Evolutionary conservation across 1,284 basidiomycete genomes (phyloP), one percentile per base, ranked within the genome.

Genomic region (Puccinia hordei): DNA sequence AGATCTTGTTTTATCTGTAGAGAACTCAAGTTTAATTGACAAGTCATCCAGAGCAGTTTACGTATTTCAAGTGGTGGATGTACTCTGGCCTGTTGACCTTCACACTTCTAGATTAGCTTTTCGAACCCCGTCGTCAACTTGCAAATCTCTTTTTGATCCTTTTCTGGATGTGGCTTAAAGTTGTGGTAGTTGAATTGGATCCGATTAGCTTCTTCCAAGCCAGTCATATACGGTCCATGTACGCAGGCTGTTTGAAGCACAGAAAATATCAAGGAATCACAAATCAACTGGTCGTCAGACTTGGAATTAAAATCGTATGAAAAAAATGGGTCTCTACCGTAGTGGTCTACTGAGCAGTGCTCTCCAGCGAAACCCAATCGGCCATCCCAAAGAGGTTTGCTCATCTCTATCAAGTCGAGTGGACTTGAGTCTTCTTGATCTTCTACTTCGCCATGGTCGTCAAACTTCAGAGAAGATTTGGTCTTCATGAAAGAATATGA

Each of bases 301-400:
- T 13, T 44, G 13, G 17, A 49, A 19, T 19, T n/a, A 15, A 9
- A 13, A 75, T 41, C 1, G 57, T 51, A 10, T 35, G 27, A 33
- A 33, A 49, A 69, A 27, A 27, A 3, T 24, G 44, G 17, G 27
- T 33, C 22, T 22, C 12, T 71, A 72, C 77, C 77, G 59, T 72
- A 84, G 41, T 83, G 83, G 72, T 86, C 83, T 38, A 82, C 74
- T 80, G 84, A 82, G 55, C 85, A 85, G 68, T 86, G 85, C 82
- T 86, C 86, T 38, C 86, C 86, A 65, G 86, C 86, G 59, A 86
- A 86, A 27, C 84, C 83, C 5, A 86, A 82, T 22, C 82, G 61
- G 9, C 83, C 84, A 49, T 82, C 83, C 86, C 86, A 87, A 15
- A 85, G 82, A 2, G 85, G 85, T 44, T 84, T 81, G 17, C 83